phyloP scores from a whole-genome alignment of 495 filamentous ascomycete genomes.

The Beverwykella pulmonaria region DNA sequence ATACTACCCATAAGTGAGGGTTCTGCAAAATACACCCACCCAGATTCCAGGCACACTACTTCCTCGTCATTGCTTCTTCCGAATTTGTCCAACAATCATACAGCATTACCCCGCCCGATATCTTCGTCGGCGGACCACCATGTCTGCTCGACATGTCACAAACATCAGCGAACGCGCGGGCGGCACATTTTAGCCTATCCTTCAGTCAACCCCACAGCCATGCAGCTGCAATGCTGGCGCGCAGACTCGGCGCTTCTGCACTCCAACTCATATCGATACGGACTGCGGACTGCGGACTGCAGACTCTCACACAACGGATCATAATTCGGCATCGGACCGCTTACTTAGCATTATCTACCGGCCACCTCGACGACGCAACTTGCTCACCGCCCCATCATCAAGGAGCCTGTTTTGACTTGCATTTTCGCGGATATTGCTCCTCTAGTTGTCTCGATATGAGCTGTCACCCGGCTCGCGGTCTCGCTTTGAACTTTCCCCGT shows the following conservation, averaged over 20 bases:
- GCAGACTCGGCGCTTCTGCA: slow-evolving; percentile 6
- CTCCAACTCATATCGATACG: slow-evolving; percentile 1
- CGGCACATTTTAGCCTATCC: slow-evolving; percentile 31
- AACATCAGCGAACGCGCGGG: slow-evolving; percentile 9
- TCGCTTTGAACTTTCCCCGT: slow-evolving; percentile 3
- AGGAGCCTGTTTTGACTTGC: not conserved
- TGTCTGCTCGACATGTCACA: slow-evolving; percentile 3
- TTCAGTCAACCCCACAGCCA: not conserved
- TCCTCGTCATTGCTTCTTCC: not conserved
- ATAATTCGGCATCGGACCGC: slow-evolving; percentile 5
- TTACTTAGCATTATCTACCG: not conserved
- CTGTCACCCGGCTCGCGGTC: not conserved
- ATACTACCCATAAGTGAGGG: slow-evolving; percentile 32
- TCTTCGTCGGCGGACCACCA: not conserved
- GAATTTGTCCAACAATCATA: not conserved
- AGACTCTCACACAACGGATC: not conserved
- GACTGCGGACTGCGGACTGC: slow-evolving; percentile 6
- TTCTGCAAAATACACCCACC: not conserved
- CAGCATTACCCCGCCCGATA: slow-evolving; percentile 8
- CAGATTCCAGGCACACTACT: not conserved
- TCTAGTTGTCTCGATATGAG: not conserved
- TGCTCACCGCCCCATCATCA: not conserved
- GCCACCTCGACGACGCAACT: not conserved
- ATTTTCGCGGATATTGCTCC: not conserved
- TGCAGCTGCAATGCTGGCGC: not conserved